Evolutionary conservation across 345 rosid genomes (phyloP).

Genomic region (Aquilaria malaccensis): DNA sequence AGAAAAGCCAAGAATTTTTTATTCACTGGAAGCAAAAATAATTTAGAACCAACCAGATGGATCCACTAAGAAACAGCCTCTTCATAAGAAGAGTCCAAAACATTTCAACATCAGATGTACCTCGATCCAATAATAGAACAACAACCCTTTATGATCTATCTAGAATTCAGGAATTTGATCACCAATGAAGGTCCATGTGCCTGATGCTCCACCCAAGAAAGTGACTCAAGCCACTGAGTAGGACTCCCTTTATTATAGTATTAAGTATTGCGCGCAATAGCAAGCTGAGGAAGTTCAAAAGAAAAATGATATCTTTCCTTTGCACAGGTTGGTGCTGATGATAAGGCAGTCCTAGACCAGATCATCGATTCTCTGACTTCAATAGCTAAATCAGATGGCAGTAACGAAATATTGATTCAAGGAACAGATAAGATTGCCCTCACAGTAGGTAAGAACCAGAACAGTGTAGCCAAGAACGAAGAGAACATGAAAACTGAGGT

Average conservation of each 20-base stretch:
- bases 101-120: no score
- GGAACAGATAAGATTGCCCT: conserved; percentile 39
- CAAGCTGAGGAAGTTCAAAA: background rate
- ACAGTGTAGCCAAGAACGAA: conserved; percentile 25
- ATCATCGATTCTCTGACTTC: conserved; percentile 81
- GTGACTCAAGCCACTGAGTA: background rate
- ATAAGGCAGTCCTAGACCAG: conserved; percentile 64
- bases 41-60: no score
- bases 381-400: conserved; percentile 56
- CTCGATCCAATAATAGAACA: no score
- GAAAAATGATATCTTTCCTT: conserved; percentile 16
- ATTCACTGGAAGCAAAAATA: no score
- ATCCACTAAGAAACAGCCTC: no score
- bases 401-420: conserved; percentile 15
- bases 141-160: no score
- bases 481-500: conserved; percentile 27
- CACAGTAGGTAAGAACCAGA: conserved; percentile 47
- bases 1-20: background rate
- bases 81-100: no score
- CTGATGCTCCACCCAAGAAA: background rate
- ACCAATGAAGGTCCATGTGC: no score
- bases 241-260: background rate
- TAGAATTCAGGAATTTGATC: no score
- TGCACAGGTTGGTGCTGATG: conserved; percentile 85
- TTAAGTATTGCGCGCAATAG: no score